Conservation (phyloP, 768 basidiomycete genomes). For the Podaxis pistillaris region DNA sequence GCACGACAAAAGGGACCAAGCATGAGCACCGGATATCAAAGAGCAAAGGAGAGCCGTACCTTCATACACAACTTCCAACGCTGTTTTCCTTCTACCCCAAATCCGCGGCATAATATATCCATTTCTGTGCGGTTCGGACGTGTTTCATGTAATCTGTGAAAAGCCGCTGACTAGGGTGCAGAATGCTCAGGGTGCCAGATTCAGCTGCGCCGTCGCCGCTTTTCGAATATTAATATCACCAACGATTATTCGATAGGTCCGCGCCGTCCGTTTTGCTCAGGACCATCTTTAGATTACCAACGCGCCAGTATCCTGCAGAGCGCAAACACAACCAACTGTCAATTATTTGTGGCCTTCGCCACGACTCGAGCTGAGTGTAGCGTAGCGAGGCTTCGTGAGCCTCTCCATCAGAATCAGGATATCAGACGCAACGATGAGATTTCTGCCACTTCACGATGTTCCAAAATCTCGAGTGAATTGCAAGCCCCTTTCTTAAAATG, state of each 20-base stretch:
- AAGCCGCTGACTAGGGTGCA: slow-evolving; percentile 12
- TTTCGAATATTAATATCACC: slow-evolving; percentile 7
- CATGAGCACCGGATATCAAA: not conserved
- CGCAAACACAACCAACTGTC: no score
- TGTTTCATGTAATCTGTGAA: slow-evolving; percentile 14
- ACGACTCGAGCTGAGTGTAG: no score
- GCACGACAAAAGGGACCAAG: not conserved
- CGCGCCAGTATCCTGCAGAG: not conserved
- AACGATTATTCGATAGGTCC: slow-evolving; percentile 18
- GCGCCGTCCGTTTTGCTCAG: slow-evolving; percentile 27
- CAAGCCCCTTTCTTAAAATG: not conserved
- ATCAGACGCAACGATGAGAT: slow-evolving; percentile 1
- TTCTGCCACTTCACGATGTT: not conserved
- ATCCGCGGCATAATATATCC: slow-evolving; percentile 29
- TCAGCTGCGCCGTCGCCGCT: slow-evolving; percentile 9
- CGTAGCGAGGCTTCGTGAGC: no score
- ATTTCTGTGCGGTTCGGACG: slow-evolving; percentile 23
- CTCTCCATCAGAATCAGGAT: not conserved
- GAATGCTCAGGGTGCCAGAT: slow-evolving; percentile 6
- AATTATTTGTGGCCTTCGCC: not conserved
- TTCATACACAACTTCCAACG: slow-evolving; percentile 13
- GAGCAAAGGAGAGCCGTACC: slow-evolving; percentile 7
- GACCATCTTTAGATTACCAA: slow-evolving; percentile 16
- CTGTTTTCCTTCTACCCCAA: slow-evolving; percentile 15
- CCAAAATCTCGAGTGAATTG: not conserved